Evolutionary conservation across 208 protist genomes (phyloP), one percentile per base, ranked within the genome.

Genomic region (Jaenimonas drosophilae): DNA sequence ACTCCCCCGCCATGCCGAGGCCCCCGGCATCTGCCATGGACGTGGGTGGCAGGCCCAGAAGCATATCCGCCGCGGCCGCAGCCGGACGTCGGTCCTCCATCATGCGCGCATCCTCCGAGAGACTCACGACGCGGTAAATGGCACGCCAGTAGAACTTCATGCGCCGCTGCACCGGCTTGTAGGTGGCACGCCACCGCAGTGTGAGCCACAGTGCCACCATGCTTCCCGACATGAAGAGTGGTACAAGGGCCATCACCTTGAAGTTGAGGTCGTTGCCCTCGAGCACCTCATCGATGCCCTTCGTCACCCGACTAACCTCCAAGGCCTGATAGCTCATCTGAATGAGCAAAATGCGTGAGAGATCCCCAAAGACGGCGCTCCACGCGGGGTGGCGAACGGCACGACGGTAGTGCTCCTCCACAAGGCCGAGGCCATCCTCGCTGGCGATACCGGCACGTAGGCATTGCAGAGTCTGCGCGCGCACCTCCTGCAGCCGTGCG

Each of bases 191-290:
- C 42, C 64, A 70, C 6, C 63, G 61, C 26, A 61, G 39, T 14
- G 64, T 49, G 4, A 19, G 21, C 59, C 69, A 73, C 17, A 60
- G 28, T 12, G 55, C 31, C 2, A 64, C 25, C 19, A 70, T 29
- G 0, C 59, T 44, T 0, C 58, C 50, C 0, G 61, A 49, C 6
- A 49, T 49, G 12, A 86, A 54, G 3, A 86, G 51, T 2, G 76
- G 81, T 40, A 80, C 57, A 51, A 85, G 61, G 11, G 76, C 70
- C 74, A 87, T 87, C 11, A 91, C 48, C 50, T 81, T 75, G 48
- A 87, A 87, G 37, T 87, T 91, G 27, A 91, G 45, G 36, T 84
- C 76, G 53, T 87, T 91, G 47, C 70, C 67, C 33, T 77, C 74
- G 29, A 91, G 64, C 27, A 87, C 73, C 52, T 86, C 76, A 23